Evolutionary conservation across 2,329 filamentous ascomycete species (phyloP).

Genomic region (Escovopsis sp.): DNA sequence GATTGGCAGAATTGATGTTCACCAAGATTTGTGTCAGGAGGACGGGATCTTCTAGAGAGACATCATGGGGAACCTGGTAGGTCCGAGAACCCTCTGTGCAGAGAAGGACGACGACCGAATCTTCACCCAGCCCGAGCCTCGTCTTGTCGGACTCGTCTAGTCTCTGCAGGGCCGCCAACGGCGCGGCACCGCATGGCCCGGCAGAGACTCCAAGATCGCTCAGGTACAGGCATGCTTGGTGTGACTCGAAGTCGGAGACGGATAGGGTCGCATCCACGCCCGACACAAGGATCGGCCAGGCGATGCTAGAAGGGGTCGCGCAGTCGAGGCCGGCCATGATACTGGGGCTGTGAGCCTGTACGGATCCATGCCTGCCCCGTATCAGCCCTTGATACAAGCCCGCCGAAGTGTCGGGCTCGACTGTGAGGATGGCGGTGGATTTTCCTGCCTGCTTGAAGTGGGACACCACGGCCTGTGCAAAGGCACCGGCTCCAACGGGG

Average conservation of each 20-base stretch:
- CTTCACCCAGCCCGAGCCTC: slow-evolving; percentile 22
- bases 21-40: slow-evolving; percentile 29
- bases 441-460: slow-evolving; percentile 41
- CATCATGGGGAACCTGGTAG: slow-evolving; percentile 30
- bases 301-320: slow-evolving; percentile 49
- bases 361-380: slow-evolving; percentile 27
- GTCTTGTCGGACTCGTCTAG: slow-evolving; percentile 22
- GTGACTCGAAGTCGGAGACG: slow-evolving; percentile 47
- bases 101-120: slow-evolving; percentile 49
- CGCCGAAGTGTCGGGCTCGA: slow-evolving; percentile 53
- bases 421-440: slow-evolving; percentile 37
- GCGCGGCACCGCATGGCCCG: slow-evolving; percentile 50
- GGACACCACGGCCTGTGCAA: slow-evolving; percentile 52
- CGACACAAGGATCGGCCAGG: slow-evolving; percentile 44
- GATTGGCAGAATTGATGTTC: slow-evolving; percentile 34
- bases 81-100: slow-evolving; percentile 44
- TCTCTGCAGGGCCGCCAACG: slow-evolving; percentile 40
- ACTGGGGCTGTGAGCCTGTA: slow-evolving; percentile 42
- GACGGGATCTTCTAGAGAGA: slow-evolving; percentile 26
- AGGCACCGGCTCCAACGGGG: slow-evolving; percentile 58
- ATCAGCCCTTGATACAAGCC: slow-evolving; percentile 41
- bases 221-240: slow-evolving; percentile 42
- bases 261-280: slow-evolving; percentile 47
- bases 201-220: slow-evolving; percentile 28
- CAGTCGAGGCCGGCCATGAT: slow-evolving; percentile 67